A percentile compares a stretch with the other conserved stretches of the same genome.
Evolutionary conservation across 805 yeast genomes (phyloP).

Genomic region (Metschnikowia koreensis): DNA sequence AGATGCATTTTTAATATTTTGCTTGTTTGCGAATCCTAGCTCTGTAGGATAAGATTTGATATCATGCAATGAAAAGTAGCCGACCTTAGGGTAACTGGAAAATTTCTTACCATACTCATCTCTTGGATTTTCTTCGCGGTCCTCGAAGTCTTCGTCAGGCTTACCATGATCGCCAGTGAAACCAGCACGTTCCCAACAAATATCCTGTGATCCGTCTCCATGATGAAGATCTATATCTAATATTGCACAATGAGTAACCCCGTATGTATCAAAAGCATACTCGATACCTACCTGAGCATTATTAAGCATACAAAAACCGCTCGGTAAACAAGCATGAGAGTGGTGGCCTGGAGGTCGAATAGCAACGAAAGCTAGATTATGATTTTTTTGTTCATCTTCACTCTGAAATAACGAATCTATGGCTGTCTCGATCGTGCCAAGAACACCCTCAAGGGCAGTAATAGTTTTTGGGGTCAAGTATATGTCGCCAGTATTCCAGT

Average conservation of each 20-base stretch:
- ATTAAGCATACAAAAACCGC: constrained; percentile 80
- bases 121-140: constrained; percentile 29
- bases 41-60: constrained; percentile 86
- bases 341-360: constrained; percentile 88
- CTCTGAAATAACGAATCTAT: constrained; percentile 46
- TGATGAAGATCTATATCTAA: constrained; percentile 84
- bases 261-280: constrained; percentile 62
- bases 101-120: constrained; percentile 50
- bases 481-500: constrained; percentile 83
- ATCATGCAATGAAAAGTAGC: constrained; percentile 82
- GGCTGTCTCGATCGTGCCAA: constrained; percentile 73
- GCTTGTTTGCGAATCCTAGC: constrained; percentile 69
- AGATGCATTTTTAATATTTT: constrained; percentile 70
- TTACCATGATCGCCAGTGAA: constrained; percentile 48
- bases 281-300: constrained; percentile 81
- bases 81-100: constrained; percentile 59
- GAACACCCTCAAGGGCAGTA: constrained; percentile 70
- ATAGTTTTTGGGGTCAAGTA: constrained; percentile 65
- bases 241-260: constrained; percentile 76
- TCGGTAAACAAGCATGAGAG: constrained; percentile 77
- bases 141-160: constrained; percentile 44
- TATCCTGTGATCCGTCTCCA: constrained; percentile 87
- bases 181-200: constrained; percentile 78
- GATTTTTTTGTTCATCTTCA: constrained; percentile 22
- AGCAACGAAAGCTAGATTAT: constrained; percentile 56